phyloP scores from a whole-genome alignment of 495 filamentous ascomycete species.

The Viridothelium virens region DNA sequence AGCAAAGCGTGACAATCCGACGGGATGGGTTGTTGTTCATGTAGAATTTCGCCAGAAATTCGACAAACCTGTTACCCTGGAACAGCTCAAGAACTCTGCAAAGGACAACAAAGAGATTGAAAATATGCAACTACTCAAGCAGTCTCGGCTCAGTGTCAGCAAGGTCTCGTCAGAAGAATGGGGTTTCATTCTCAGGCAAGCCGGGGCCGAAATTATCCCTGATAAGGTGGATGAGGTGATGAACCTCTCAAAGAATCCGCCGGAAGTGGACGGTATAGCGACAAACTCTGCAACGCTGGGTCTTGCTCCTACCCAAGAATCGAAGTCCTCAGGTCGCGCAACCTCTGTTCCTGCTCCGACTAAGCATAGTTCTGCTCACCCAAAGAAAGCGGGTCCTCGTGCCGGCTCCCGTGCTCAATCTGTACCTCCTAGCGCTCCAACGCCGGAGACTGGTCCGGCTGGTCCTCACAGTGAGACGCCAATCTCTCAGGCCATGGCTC shows the following conservation, averaged over 20 bases:
- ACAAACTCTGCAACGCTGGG: neutral
- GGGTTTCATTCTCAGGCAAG: constrained; percentile 58
- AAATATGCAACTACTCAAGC: constrained; percentile 75
- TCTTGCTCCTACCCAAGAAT: neutral
- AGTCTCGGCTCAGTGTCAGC: constrained; percentile 74
- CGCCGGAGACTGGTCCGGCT: neutral
- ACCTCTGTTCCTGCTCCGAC: neutral
- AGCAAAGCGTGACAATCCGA: constrained; percentile 64
- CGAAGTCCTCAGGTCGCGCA: neutral
- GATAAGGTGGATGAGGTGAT: neutral
- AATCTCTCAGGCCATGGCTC: constrained; percentile 5
- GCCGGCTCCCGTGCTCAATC: constrained; percentile 9
- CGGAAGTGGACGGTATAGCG: neutral
- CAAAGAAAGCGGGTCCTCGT: constrained; percentile 2
- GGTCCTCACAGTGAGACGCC: neutral
- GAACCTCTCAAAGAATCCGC: neutral
- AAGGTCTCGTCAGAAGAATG: constrained; percentile 67
- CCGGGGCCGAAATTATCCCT: neutral
- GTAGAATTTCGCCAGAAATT: constrained; percentile 82
- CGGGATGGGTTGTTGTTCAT: constrained; percentile 74
- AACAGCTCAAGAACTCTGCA: constrained; percentile 59
- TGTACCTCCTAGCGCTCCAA: neutral
- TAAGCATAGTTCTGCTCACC: neutral
- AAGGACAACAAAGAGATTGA: constrained; percentile 57
- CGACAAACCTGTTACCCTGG: constrained; percentile 56